These are phyloP conservation scores for Penicillium flavigenum DNA, from an alignment of 495 filamentous ascomycete species.

Conservation along the genomic window DNA sequence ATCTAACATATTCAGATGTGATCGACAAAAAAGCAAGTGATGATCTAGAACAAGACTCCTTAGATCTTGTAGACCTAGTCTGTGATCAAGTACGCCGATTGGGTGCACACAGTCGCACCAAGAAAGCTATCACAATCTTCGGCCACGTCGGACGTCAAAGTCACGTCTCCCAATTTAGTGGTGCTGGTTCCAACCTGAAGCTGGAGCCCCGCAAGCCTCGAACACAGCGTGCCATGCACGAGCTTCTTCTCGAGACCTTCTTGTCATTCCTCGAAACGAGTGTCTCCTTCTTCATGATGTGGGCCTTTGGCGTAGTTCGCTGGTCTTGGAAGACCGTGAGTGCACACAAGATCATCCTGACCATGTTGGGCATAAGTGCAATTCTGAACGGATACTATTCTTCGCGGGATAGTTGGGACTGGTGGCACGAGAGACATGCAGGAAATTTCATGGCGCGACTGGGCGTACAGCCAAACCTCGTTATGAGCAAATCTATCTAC, in stretches of 20 bases:
- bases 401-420: constrained; percentile 63
- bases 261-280: constrained; percentile 68
- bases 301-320: constrained; percentile 60
- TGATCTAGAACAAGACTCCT: constrained; percentile 78
- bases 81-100: constrained; percentile 84
- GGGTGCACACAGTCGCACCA: constrained; percentile 74
- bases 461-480: constrained; percentile 71
- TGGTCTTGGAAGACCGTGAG: constrained; percentile 67
- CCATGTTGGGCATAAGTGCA: constrained; percentile 63
- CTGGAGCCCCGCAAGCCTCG: constrained; percentile 54
- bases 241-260: constrained; percentile 68
- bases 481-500: constrained; percentile 84
- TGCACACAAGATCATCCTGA: constrained; percentile 73
- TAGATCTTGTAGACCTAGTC: constrained; percentile 81
- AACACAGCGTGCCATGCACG: constrained; percentile 62
- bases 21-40: constrained; percentile 78
- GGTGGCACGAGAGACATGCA: constrained; percentile 85
- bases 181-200: constrained; percentile 38
- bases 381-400: constrained; percentile 70
- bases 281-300: constrained; percentile 70
- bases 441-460: constrained; percentile 73
- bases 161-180: constrained; percentile 62
- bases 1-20: constrained; percentile 44
- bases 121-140: constrained; percentile 88
- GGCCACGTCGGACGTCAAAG: constrained; percentile 77